These are phyloP conservation scores for Gossypioides kirkii DNA, from an alignment of 345 rosid species.

Conservation along the genomic window DNA sequence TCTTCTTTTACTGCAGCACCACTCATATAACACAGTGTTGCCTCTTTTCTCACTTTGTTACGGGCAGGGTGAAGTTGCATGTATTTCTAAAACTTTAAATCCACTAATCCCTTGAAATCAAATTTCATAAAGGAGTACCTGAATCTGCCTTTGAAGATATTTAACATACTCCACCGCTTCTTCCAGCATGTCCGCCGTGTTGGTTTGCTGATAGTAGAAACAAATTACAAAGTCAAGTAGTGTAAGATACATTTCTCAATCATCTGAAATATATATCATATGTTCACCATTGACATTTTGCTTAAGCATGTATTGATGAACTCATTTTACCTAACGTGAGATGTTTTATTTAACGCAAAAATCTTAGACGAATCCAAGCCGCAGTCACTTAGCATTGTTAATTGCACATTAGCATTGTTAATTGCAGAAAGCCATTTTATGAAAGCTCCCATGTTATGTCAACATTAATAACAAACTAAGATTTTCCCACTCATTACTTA, in stretches of 20 bases:
- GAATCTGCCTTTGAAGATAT: constrained; percentile 66
- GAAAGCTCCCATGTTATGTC: not conserved
- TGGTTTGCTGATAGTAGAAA: constrained; percentile 65
- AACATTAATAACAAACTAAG: not conserved
- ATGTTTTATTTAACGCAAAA: not conserved
- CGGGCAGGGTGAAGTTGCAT: not conserved
- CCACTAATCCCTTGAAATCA: not conserved
- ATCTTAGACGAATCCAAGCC: not conserved
- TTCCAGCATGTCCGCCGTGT: constrained; percentile 87
- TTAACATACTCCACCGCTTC: constrained; percentile 82
- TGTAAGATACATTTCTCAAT: not conserved
- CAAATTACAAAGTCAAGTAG: not conserved
- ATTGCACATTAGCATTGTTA: not conserved
- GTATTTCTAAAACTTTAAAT: not conserved
- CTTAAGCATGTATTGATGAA: not conserved
- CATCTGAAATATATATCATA: no score
- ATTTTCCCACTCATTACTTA: not conserved
- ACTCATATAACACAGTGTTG: not conserved
- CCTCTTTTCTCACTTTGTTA: not conserved
- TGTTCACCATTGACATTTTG: not conserved
- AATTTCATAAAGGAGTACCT: constrained; percentile 38
- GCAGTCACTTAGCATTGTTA: not conserved
- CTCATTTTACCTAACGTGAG: not conserved
- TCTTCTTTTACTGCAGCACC: not conserved
- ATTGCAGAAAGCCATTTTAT: not conserved